These are phyloP conservation scores for Sporobolomyces pararoseus DNA, from an alignment of 768 basidiomycete genomes.

Conservation along the genomic window DNA sequence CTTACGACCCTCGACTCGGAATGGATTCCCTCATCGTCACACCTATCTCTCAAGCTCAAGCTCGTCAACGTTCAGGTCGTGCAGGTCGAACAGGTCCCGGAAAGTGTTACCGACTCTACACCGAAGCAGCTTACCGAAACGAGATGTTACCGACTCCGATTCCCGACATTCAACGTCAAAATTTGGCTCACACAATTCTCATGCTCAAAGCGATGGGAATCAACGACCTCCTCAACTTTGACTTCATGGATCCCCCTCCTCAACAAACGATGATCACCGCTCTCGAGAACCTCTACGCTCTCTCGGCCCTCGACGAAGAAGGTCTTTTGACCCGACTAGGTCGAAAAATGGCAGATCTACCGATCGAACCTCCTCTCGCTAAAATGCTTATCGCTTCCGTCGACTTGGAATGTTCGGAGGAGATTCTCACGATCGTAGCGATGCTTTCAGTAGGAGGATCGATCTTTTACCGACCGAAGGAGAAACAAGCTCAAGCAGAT, in stretches of 20 bases:
- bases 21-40: constrained; percentile 99
- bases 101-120: constrained; percentile 96
- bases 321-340: constrained; percentile 89
- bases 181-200: constrained; percentile 84
- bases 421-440: constrained; percentile 92
- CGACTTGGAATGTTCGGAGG: constrained; percentile 95
- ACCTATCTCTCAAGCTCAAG: constrained; percentile 98
- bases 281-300: constrained; percentile 84
- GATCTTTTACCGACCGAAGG: constrained; percentile 98
- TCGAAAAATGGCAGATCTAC: constrained; percentile 97
- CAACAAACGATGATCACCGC: constrained; percentile 96
- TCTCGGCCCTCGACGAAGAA: constrained; percentile 95
- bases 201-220: constrained; percentile 96
- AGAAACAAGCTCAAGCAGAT: constrained; percentile 98
- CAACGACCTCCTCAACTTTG: constrained; percentile 94
- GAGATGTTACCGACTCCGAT: constrained; percentile 98
- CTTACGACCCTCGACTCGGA: constrained; percentile 91
- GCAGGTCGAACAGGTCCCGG: constrained; percentile 97
- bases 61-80: constrained; percentile 88
- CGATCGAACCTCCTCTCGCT: constrained; percentile 90
- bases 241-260: constrained; percentile 99
- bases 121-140: constrained; percentile 95
- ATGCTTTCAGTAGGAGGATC: constrained; percentile 90
- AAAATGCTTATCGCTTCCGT: constrained; percentile 99
- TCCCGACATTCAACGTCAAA: constrained; percentile 95